These are phyloP conservation scores for Pyrus communis DNA, from an alignment of 306 rosid genomes.

Conservation along the genomic window DNA sequence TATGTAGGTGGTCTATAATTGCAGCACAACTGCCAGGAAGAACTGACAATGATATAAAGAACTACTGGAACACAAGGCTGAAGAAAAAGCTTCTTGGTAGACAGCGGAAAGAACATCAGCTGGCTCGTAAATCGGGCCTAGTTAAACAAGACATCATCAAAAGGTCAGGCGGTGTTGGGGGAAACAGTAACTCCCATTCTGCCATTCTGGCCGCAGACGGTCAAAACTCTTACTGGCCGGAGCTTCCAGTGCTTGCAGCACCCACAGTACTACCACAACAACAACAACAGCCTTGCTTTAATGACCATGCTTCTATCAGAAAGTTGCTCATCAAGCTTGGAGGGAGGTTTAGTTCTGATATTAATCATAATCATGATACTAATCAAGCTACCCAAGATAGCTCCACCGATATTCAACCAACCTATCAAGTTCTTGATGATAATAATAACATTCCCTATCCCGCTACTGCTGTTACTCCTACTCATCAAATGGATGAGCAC, in stretches of 20 bases:
- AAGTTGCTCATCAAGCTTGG: slow-evolving; percentile 57
- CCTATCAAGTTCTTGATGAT: neutral
- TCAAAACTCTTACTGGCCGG: slow-evolving; percentile 56
- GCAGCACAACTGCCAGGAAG: slow-evolving; percentile 89
- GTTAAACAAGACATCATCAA: slow-evolving; percentile 33
- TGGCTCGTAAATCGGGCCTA: slow-evolving; percentile 27
- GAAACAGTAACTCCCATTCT: slow-evolving; percentile 2
- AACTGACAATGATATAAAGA: slow-evolving; percentile 89
- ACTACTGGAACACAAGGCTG: slow-evolving; percentile 90
- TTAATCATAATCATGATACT: neutral
- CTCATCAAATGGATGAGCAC: slow-evolving; percentile 19
- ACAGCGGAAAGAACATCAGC: slow-evolving; percentile 52
- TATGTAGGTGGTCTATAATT: slow-evolving; percentile 75
- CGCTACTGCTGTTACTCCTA: neutral
- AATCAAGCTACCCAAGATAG: slow-evolving; percentile 19
- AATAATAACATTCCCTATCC: neutral
- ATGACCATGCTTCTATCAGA: slow-evolving; percentile 47
- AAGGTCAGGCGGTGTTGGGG: neutral
- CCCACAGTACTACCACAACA: neutral
- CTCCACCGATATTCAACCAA: slow-evolving; percentile 18
- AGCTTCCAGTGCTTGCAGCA: slow-evolving; percentile 25
- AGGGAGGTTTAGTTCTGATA: slow-evolving; percentile 43
- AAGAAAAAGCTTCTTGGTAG: slow-evolving; percentile 80
- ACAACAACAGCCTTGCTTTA: slow-evolving; percentile 20
- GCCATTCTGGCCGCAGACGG: slow-evolving; percentile 12